These are phyloP conservation scores for Daldinia sp. DNA, from an alignment of 2,329 filamentous ascomycete genomes.

Conservation along the genomic window DNA sequence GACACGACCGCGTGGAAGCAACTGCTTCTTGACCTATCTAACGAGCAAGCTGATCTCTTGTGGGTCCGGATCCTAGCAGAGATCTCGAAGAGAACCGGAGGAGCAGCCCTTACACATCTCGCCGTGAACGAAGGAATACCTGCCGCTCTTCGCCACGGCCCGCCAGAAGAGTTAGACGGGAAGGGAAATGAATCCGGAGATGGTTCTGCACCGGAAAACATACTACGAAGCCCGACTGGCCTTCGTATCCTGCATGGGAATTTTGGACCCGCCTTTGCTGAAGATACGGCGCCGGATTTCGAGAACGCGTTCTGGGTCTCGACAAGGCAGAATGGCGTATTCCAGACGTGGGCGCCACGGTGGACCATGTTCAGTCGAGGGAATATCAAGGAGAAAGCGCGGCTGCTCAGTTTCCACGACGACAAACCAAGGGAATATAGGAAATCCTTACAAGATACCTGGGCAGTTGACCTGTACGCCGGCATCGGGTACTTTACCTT, in stretches of 20 bases:
- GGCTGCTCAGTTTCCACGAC: conserved; percentile 67
- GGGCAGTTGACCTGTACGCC: conserved; percentile 84
- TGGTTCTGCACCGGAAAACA: conserved; percentile 62
- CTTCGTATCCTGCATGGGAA: conserved; percentile 76
- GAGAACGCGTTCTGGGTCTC: conserved; percentile 77
- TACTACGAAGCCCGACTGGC: conserved; percentile 75
- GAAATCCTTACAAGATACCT: conserved; percentile 44
- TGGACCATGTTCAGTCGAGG: conserved; percentile 96
- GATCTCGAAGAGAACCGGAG: conserved; percentile 52
- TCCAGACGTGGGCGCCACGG: conserved; percentile 84
- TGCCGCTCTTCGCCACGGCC: conserved; percentile 42
- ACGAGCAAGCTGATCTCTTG: conserved; percentile 47
- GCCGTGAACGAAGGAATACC: conserved; percentile 71
- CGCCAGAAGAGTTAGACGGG: conserved; percentile 11
- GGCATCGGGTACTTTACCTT: conserved; percentile 96
- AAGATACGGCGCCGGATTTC: conserved; percentile 59
- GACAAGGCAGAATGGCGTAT: conserved; percentile 79
- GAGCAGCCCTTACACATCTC: conserved; percentile 59
- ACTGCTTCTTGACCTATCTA: conserved; percentile 42
- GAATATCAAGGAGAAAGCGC: conserved; percentile 87
- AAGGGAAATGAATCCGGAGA: conserved; percentile 1
- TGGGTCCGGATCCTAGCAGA: conserved; percentile 59
- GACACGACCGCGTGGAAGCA: conserved; percentile 51
- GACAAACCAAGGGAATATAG: neutral
- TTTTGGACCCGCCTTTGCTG: conserved; percentile 67